phyloP scores from a whole-genome alignment of 352 stramenopile genomes.

The Pseudoperonospora humuli region DNA sequence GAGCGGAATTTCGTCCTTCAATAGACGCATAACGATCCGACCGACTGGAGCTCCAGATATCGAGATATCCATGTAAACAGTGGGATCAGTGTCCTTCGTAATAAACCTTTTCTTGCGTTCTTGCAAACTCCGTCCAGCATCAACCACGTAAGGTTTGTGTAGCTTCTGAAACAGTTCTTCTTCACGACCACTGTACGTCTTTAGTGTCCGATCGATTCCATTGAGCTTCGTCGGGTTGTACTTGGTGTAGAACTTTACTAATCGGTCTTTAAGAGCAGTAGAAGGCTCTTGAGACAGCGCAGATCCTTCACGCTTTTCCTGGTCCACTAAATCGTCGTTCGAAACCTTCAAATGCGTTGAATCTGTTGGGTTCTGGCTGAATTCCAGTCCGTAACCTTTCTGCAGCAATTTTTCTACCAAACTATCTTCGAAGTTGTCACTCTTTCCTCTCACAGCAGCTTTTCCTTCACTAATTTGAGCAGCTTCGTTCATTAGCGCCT shows the following conservation, averaged over 20 bases:
- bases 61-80: constrained; percentile 94
- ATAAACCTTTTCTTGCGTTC: constrained; percentile 42
- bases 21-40: constrained; percentile 92
- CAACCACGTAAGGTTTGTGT: constrained; percentile 46
- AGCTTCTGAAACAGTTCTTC: constrained; percentile 66
- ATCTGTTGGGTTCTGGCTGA: constrained; percentile 5
- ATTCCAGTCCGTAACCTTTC: constrained; percentile 42
- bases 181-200: constrained; percentile 47
- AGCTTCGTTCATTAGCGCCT: constrained; percentile 32
- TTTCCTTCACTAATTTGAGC: constrained; percentile 14
- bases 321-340: background rate
- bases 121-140: constrained; percentile 23
- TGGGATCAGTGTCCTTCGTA: constrained; percentile 59
- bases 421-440: constrained; percentile 13
- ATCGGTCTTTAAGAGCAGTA: constrained; percentile 23
- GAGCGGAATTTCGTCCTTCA: constrained; percentile 88
- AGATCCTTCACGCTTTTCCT: background rate
- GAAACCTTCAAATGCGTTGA: background rate
- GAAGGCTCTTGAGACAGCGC: background rate
- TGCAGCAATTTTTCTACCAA: constrained; percentile 38
- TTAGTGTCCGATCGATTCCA: constrained; percentile 47
- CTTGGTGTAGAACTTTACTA: constrained; percentile 60
- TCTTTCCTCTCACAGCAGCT: background rate
- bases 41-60: constrained; percentile 76
- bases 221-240: constrained; percentile 55